These are phyloP conservation scores for Oldenlandia corymbosa DNA, from an alignment of 257 asterid genomes.

Conservation along the genomic window DNA sequence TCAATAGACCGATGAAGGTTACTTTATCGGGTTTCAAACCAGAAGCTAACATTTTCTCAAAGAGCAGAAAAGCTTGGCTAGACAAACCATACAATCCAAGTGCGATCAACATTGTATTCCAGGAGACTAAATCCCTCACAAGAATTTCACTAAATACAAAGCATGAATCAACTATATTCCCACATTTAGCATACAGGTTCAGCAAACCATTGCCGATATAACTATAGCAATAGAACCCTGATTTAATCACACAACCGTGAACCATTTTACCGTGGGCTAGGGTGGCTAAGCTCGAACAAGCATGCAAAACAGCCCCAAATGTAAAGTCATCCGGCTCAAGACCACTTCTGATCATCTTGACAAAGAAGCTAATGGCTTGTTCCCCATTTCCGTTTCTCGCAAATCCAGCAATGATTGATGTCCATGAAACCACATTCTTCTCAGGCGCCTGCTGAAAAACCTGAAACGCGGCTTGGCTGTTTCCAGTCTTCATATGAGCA, in stretches of 20 bases:
- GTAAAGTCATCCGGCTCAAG: constrained; percentile 53
- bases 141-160: constrained; percentile 27
- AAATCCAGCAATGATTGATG: constrained; percentile 58
- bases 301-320: constrained; percentile 64
- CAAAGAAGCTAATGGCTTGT: constrained; percentile 35
- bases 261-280: constrained; percentile 32
- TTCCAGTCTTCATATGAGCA: constrained; percentile 66
- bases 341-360: constrained; percentile 29
- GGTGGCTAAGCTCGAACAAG: constrained; percentile 43
- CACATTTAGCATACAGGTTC: constrained; percentile 69
- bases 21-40: constrained; percentile 61
- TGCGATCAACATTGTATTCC: constrained; percentile 67
- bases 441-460: constrained; percentile 36
- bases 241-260: constrained; percentile 39
- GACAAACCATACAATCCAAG: constrained; percentile 51
- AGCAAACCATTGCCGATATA: constrained; percentile 35
- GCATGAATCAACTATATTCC: constrained; percentile 39
- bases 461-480: constrained; percentile 34
- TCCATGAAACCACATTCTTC: constrained; percentile 60
- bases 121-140: constrained; percentile 47
- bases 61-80: constrained; percentile 35
- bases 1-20: constrained; percentile 65
- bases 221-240: constrained; percentile 35
- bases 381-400: constrained; percentile 52
- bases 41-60: constrained; percentile 40